Conservation (phyloP, 2,329 filamentous ascomycete genomes). For the Claviceps maximensis region DNA sequence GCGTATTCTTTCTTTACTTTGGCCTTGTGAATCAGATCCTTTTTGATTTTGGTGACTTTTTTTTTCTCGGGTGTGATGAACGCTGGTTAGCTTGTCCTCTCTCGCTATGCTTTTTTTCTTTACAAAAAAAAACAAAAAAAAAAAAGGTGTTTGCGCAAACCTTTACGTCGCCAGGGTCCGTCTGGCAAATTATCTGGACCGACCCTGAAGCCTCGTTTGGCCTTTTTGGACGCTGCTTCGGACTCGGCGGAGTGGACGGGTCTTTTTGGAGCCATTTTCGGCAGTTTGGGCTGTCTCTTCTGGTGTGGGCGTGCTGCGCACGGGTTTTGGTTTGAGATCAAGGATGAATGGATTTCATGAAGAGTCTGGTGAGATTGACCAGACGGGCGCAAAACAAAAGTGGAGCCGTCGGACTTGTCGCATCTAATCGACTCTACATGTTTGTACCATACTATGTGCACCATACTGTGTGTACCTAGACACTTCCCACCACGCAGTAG, state of each 20-base stretch:
- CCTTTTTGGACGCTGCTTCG: constrained; percentile 33
- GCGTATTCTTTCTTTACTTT: constrained; percentile 88
- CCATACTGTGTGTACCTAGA: too few species aligned
- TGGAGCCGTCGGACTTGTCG: too few species aligned
- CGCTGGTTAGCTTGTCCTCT: not conserved
- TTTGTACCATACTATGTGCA: too few species aligned
- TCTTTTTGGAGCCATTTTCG: constrained; percentile 20
- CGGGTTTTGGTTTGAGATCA: not conserved
- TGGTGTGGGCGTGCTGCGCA: not conserved
- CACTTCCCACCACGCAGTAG: too few species aligned
- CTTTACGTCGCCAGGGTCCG: constrained; percentile 73
- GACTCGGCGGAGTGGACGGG: constrained; percentile 16
- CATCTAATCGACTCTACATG: too few species aligned
- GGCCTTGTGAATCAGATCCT: constrained; percentile 76
- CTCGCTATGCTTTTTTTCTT: not conserved
- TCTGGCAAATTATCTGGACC: constrained; percentile 86
- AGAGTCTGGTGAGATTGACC: too few species aligned
- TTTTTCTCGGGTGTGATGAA: constrained; percentile 21
- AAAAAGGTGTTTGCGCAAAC: constrained; percentile 17
- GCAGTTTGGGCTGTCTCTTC: not conserved
- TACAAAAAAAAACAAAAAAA: not conserved
- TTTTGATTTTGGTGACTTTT: constrained; percentile 71
- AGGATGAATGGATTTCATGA: not conserved
- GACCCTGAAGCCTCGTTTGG: constrained; percentile 64
- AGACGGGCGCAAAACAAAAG: too few species aligned